These are phyloP conservation scores for Echinosophora koreensis DNA, from an alignment of 306 rosid species.

Conservation along the genomic window DNA sequence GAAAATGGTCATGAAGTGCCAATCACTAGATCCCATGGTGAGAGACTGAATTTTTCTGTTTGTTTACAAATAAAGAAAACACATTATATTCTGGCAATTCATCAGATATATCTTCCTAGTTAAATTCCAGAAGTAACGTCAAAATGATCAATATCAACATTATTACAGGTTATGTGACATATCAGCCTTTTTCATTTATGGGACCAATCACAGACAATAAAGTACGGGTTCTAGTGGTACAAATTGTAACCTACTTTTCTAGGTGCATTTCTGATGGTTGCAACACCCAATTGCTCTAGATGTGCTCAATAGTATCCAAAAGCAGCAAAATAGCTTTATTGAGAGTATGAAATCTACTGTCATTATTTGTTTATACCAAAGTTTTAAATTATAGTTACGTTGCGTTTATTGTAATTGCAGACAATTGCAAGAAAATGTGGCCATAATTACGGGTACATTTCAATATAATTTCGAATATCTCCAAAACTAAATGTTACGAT, in stretches of 20 bases:
- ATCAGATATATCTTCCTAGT: conserved; percentile 16
- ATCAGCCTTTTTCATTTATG: conserved; percentile 32
- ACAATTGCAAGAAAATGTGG: too few species aligned
- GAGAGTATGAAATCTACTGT: conserved; percentile 40
- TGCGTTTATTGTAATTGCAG: too few species aligned
- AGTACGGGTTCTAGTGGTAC: conserved; percentile 47
- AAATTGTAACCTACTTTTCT: conserved; percentile 37
- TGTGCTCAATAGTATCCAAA: conserved; percentile 28
- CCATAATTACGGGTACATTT: too few species aligned
- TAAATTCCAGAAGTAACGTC: conserved; percentile 35
- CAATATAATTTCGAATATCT: too few species aligned
- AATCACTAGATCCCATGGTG: conserved; percentile 46
- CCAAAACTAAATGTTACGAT: too few species aligned
- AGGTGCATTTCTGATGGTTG: conserved; percentile 43
- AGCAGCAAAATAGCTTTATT: conserved; percentile 43
- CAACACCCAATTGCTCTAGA: conserved; percentile 39
- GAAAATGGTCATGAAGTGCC: conserved; percentile 6
- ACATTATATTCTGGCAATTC: not conserved
- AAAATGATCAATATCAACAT: conserved; percentile 22
- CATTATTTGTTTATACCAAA: conserved; percentile 11
- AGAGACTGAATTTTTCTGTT: conserved; percentile 39
- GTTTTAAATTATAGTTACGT: too few species aligned
- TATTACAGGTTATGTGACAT: conserved; percentile 38
- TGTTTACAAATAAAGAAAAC: conserved; percentile 24
- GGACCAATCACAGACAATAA: conserved; percentile 49